Evolutionary conservation across 108 stramenopile genomes (phyloP).

Genomic region (Skeletonema tropicum): DNA sequence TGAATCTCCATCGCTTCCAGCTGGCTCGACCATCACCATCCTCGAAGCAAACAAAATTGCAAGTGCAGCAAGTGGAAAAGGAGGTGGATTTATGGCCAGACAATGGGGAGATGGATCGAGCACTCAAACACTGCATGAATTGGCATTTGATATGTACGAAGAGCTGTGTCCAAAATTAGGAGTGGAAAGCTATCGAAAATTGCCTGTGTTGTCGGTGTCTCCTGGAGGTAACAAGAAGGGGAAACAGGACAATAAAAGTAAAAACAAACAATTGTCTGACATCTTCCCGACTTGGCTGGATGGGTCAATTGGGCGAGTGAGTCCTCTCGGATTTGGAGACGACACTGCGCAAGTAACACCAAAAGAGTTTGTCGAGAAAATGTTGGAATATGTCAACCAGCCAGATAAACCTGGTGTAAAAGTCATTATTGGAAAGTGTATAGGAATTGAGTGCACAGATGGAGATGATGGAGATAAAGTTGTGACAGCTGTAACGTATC

Average conservation of each 20-base stretch:
- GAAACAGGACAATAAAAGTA: conserved; percentile 30
- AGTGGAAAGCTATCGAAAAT: conserved; percentile 74
- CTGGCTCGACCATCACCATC: conserved; percentile 58
- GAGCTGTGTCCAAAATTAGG: conserved; percentile 65
- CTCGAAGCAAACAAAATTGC: conserved; percentile 77
- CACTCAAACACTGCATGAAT: conserved; percentile 37
- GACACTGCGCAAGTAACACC: conserved; percentile 91
- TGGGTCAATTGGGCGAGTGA: conserved; percentile 64
- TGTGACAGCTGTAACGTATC: conserved; percentile 67
- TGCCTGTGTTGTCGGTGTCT: conserved; percentile 76
- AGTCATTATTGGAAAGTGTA: conserved; percentile 74
- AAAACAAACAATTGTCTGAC: conserved; percentile 27
- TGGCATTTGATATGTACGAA: conserved; percentile 87
- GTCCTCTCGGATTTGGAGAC: conserved; percentile 74
- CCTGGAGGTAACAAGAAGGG: conserved; percentile 46
- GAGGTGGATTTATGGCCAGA: conserved; percentile 91
- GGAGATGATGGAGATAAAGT: conserved; percentile 37
- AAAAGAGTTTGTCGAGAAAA: conserved; percentile 79
- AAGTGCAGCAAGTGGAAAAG: conserved; percentile 88
- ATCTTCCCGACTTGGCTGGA: conserved; percentile 78
- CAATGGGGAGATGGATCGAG: conserved; percentile 38
- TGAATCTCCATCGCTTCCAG: conserved; percentile 19
- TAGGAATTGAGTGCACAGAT: conserved; percentile 57
- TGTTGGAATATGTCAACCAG: conserved; percentile 52
- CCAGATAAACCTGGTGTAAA: conserved; percentile 35